Evolutionary conservation across 495 filamentous ascomycete species (phyloP), one percentile per base, ranked within the genome.

Genomic region (Xylaria flabelliformis): DNA sequence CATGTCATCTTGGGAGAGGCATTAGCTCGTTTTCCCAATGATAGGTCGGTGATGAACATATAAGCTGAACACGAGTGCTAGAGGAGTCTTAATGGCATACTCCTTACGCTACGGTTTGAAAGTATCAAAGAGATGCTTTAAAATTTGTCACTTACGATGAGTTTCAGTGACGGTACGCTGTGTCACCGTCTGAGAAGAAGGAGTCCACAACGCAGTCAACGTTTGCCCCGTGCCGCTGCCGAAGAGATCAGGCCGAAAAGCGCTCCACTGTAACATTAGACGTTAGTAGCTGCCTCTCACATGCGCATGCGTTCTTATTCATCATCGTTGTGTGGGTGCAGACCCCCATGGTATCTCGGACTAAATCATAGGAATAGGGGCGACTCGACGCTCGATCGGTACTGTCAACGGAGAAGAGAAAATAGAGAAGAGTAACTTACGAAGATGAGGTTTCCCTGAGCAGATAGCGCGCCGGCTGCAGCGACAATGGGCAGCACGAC

Each of bases 401-500:
- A 41, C 17, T 32, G 32, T 32, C 41, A 48, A 50, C 15, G 13
- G 19, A 7, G 12, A 4, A 44, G 36, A 24, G n/a, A 58, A 15
- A 4, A 58, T 5, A 2, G 32, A 10, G 13, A 13, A 15, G 9
- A 64, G 7, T 3, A 56, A 56, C 69, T 64, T 41, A 71, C 69
- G 48, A 71, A 71, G 36, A 71, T 41, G 9, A 71, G 19, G 34
- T 71, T 41, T 12, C 69, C 69, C 26, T 71, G 59, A 9, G 48
- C 48, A 21, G 69, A 71, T 15, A 71, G 21, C 21, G 69, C 69
- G 1, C 46, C 69, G 8, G 69, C 69, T 81, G 82, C 86, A 26
- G 87, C 81, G 3, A 88, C 83, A 9, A 90, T 72, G 17, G 88
- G 87, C 42, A 89, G 82, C 44, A 87, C 82, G 34, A 90, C 78